Conservation (phyloP, 1,139 yeast genomes). For the Suhomyces ambrosiae region DNA sequence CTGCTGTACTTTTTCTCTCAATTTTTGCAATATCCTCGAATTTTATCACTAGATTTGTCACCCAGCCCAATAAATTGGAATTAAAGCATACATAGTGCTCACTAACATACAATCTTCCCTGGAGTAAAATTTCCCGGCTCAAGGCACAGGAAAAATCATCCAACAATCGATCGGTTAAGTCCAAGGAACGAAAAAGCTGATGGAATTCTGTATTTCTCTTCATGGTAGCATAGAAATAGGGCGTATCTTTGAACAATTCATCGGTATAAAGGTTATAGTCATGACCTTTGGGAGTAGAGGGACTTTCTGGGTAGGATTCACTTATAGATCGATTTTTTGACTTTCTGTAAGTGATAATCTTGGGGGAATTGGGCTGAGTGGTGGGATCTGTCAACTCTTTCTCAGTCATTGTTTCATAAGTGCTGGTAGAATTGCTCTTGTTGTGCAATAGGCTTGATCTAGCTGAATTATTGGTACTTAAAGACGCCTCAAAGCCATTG, state of each 20-base stretch:
- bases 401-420: constrained; percentile 3
- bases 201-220: constrained; percentile 81
- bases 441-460: constrained; percentile 14
- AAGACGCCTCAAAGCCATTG: constrained; percentile 3
- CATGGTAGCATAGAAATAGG: constrained; percentile 60
- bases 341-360: constrained; percentile 51
- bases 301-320: constrained; percentile 25
- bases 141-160: constrained; percentile 92
- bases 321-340: constrained; percentile 35
- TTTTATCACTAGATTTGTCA: constrained; percentile 74
- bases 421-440: constrained; percentile 6
- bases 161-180: constrained; percentile 67
- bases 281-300: constrained; percentile 19
- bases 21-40: constrained; percentile 70
- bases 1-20: constrained; percentile 84
- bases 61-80: constrained; percentile 93
- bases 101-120: constrained; percentile 85
- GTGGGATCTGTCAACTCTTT: neutral
- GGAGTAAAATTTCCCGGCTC: constrained; percentile 84
- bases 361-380: constrained; percentile 34
- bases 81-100: constrained; percentile 84
- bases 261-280: constrained; percentile 42
- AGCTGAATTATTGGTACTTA: constrained; percentile 3
- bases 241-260: constrained; percentile 37
- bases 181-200: constrained; percentile 67